These are phyloP conservation scores for Cutaneotrichosporon dermatis DNA, from an alignment of 1,284 basidiomycete species.

Conservation along the genomic window DNA sequence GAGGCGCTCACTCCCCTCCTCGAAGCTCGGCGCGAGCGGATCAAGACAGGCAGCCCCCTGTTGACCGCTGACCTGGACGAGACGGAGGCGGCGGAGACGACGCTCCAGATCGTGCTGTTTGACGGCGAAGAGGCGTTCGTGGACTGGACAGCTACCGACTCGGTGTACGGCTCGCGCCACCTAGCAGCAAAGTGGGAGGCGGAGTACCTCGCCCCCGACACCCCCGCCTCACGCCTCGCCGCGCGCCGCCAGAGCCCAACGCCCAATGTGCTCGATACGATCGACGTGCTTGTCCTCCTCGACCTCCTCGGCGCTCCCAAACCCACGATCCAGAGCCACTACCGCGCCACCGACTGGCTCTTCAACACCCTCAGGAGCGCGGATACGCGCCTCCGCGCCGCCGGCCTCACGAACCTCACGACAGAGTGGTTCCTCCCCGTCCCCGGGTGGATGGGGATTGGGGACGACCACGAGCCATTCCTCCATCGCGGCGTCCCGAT, in stretches of 20 bases:
- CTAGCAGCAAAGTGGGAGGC: slow-evolving; percentile 76
- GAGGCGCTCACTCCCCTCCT: slow-evolving; percentile 71
- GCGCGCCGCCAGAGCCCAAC: slow-evolving; percentile 59
- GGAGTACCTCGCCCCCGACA: slow-evolving; percentile 58
- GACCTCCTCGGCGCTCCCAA: slow-evolving; percentile 75
- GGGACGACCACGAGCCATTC: slow-evolving; percentile 95
- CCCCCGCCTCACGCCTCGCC: slow-evolving; percentile 39
- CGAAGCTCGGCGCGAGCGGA: slow-evolving; percentile 57
- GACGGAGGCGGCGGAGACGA: slow-evolving; percentile 71
- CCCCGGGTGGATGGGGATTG: slow-evolving; percentile 53
- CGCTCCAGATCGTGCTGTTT: slow-evolving; percentile 92
- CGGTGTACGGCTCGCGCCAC: slow-evolving; percentile 89
- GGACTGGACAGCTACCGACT: slow-evolving; percentile 83
- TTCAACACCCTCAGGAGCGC: slow-evolving; percentile 67
- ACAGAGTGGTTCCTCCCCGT: slow-evolving; percentile 38
- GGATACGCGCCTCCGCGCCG: slow-evolving; percentile 58
- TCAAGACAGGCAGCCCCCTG: slow-evolving; percentile 51
- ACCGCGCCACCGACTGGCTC: slow-evolving; percentile 84
- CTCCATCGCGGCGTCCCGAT: slow-evolving; percentile 76
- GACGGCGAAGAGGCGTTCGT: slow-evolving; percentile 97
- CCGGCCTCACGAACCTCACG: slow-evolving; percentile 30
- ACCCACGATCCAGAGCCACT: slow-evolving; percentile 72
- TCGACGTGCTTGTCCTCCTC: slow-evolving; percentile 84
- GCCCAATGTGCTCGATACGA: slow-evolving; percentile 64
- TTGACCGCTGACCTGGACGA: slow-evolving; percentile 55